Base-by-base conservation (phyloP, 352 stramenopile genomes). In the Phytopythium montanum region DNA sequence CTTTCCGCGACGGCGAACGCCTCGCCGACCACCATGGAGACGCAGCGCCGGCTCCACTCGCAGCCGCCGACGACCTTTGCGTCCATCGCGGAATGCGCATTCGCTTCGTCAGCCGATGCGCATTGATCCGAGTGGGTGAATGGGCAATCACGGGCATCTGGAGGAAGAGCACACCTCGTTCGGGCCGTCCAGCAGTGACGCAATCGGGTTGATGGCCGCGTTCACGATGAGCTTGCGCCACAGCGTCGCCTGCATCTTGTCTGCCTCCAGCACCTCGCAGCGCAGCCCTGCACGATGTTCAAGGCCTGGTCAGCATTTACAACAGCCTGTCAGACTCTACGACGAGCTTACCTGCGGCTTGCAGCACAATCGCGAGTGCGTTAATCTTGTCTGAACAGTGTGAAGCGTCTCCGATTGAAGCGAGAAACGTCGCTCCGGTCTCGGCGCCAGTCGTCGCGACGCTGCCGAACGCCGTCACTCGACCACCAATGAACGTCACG, bases 221-320 rank as follows among this genome's bases (percentile, higher is more conserved):
- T 94, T 94, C 38, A 94, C 77, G 64, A 94, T 85, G 34, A 92
- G 65, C 49, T 94, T 94, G 19, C 73, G 70, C 84, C 84, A 94
- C 13, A 87, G 68, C 34, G 87, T 88, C 13, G 66, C 69, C 57
- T 88, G 72, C 70, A 90, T 88, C 18, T 76, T 64, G 6, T 59
- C 58, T 0, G 56, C 31, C 14, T 69, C 58, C n/a, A 93, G 44
- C 9, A 78, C 52, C 48, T 87, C 33, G 36, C 67, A 85, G 14
- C 53, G 62, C 23, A 89, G 54, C 29, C 76, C 81, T 90, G 52
- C 19, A 54, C 38, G 58, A n/a, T n/a, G 31, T 34, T 9, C 31
- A 34, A 34, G 9, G 5, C 31, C 5, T 9, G 31, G 5, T 34
- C 31, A 34, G 31, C 31, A 9, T 34, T 9, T 9, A 34, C 31